Conservation (phyloP, 2,329 filamentous ascomycete genomes). For the Nothophoma quercina region DNA sequence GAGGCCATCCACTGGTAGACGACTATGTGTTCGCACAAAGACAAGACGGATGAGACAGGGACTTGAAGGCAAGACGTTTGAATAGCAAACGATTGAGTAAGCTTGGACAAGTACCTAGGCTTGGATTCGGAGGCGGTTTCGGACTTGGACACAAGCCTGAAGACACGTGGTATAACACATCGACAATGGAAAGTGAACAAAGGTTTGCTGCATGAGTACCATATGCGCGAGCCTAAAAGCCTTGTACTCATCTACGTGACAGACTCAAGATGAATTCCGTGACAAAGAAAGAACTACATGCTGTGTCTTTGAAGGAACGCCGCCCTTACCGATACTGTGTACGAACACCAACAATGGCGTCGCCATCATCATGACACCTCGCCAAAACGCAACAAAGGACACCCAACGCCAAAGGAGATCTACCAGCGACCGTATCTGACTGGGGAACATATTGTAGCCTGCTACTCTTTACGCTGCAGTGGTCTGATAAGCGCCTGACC, state of each 20-base stretch:
- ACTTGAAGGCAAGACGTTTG: background rate
- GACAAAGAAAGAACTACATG: background rate
- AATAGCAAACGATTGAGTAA: background rate
- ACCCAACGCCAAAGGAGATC: background rate
- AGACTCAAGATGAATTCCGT: background rate
- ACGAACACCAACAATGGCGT: too few relatives aligned
- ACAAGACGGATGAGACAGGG: too few relatives aligned
- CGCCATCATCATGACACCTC: background rate
- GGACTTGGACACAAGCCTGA: too few relatives aligned
- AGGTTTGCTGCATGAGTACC: background rate
- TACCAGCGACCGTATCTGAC: background rate
- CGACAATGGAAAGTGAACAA: background rate
- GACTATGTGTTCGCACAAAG: too few relatives aligned
- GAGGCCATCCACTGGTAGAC: too few relatives aligned
- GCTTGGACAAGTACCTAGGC: background rate
- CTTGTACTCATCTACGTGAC: background rate
- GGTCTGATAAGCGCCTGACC: too few relatives aligned
- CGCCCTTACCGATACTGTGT: background rate
- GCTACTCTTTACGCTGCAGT: too few relatives aligned
- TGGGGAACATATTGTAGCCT: constrained; percentile 3
- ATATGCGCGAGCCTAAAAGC: background rate
- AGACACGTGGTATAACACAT: background rate
- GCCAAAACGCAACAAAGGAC: background rate
- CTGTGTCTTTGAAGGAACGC: background rate
- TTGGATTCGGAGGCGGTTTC: background rate